A percentile compares a stretch with the other conserved stretches of the same genome.
Conservation (phyloP, 352 stramenopile species). For the Phytopythium boreale region DNA sequence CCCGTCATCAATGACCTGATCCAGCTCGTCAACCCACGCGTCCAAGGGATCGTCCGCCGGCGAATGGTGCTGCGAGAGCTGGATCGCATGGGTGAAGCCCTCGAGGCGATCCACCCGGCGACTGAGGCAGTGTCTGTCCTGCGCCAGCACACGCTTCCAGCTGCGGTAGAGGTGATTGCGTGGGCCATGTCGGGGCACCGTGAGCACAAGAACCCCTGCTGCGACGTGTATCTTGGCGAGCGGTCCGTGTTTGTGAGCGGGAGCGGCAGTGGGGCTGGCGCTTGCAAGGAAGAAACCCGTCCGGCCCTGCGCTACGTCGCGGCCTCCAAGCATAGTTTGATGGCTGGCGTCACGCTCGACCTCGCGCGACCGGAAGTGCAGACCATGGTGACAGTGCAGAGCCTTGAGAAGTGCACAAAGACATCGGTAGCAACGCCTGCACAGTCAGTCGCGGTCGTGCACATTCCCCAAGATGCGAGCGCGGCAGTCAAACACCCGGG, state of each 20-base stretch:
- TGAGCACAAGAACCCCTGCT: constrained; percentile 5
- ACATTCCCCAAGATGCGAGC: constrained; percentile 21
- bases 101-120: constrained; percentile 7
- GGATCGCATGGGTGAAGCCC: constrained; percentile 10
- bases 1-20: constrained; percentile 45
- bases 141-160: constrained; percentile 16
- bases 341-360: constrained; percentile 35
- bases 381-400: constrained; percentile 38
- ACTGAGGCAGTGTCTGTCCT: not conserved
- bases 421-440: not conserved
- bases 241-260: constrained; percentile 8
- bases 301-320: constrained; percentile 25
- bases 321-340: constrained; percentile 45
- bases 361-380: constrained; percentile 23
- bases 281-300: constrained; percentile 1
- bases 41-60: constrained; percentile 43
- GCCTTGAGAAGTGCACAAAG: constrained; percentile 20
- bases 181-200: constrained; percentile 19
- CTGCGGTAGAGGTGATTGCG: constrained; percentile 27
- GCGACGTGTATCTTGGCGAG: constrained; percentile 57
- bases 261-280: not conserved
- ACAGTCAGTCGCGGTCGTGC: constrained; percentile 14
- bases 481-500: not conserved
- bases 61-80: constrained; percentile 26
- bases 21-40: constrained; percentile 34